phyloP scores from a whole-genome alignment of 2,329 filamentous ascomycete genomes.

The Polytolypa hystricis region DNA sequence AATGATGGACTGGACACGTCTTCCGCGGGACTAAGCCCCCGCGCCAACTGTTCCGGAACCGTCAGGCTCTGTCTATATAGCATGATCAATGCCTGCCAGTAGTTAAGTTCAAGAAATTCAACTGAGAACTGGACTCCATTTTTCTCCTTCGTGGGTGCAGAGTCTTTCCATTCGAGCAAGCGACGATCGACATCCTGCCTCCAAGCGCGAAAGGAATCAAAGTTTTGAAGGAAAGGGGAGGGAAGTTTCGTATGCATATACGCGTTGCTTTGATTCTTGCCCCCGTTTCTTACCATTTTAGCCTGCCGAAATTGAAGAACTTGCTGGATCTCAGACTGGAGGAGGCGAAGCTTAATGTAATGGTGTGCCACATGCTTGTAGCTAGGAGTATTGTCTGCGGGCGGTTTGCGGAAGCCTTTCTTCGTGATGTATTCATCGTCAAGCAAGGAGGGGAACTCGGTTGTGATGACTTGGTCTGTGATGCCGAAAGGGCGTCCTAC shows the following conservation, averaged over 20 bases:
- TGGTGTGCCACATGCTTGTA: slow-evolving; percentile 89
- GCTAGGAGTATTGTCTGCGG: slow-evolving; percentile 53
- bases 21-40: slow-evolving; percentile 54
- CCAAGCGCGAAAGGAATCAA: slow-evolving; percentile 81
- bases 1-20: slow-evolving; percentile 47
- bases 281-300: slow-evolving; percentile 58
- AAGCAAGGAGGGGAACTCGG: slow-evolving; percentile 79
- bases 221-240: slow-evolving; percentile 74
- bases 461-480: slow-evolving; percentile 92
- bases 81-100: slow-evolving; percentile 96
- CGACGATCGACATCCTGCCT: slow-evolving; percentile 75
- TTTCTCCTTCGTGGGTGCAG: slow-evolving; percentile 62
- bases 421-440: slow-evolving; percentile 84
- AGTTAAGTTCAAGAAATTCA: slow-evolving; percentile 87
- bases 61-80: slow-evolving; percentile 84
- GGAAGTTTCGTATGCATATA: slow-evolving; percentile 69
- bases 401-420: slow-evolving; percentile 56
- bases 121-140: slow-evolving; percentile 83
- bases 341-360: slow-evolving; percentile 75
- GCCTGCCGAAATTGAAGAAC: slow-evolving; percentile 88
- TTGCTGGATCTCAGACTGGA: slow-evolving; percentile 92
- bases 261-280: slow-evolving; percentile 52
- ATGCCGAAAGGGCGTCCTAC: slow-evolving; percentile 90
- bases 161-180: slow-evolving; percentile 75
- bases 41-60: slow-evolving; percentile 72